phyloP scores from a whole-genome alignment of 495 filamentous ascomycete species.

The Penicillium coffeae region DNA sequence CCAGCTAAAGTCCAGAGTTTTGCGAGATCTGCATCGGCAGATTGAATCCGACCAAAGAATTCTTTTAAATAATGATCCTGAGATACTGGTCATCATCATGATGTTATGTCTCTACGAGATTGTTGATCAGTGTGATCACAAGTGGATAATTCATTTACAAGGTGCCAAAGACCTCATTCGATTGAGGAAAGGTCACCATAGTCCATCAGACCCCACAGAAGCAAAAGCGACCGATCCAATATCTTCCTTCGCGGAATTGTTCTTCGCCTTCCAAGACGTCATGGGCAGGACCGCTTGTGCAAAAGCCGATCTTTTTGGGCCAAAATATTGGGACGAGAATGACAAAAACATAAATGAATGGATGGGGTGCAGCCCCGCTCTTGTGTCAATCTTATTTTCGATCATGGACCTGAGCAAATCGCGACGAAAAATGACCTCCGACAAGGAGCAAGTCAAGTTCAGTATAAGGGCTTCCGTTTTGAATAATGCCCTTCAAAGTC shows the following conservation, averaged over 20 bases:
- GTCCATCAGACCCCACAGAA: slow-evolving; percentile 2
- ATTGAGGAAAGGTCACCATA: slow-evolving; percentile 8
- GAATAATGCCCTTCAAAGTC: not conserved
- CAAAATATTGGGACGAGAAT: slow-evolving; percentile 15
- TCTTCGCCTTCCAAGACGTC: slow-evolving; percentile 25
- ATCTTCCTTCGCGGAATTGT: not conserved
- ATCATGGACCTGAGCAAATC: slow-evolving; percentile 15
- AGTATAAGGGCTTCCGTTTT: slow-evolving; percentile 1
- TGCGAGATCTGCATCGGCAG: not conserved
- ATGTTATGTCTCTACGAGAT: slow-evolving; percentile 23
- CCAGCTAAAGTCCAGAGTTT: slow-evolving; percentile 6
- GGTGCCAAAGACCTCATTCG: slow-evolving; percentile 21
- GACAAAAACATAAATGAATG: slow-evolving; percentile 11
- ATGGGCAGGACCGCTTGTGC: slow-evolving; percentile 24
- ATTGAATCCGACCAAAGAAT: not conserved
- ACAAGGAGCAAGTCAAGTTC: not conserved
- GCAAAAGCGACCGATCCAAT: slow-evolving; percentile 3
- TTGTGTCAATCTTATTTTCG: slow-evolving; percentile 14
- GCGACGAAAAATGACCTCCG: not conserved
- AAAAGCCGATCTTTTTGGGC: slow-evolving; percentile 19
- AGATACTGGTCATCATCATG: slow-evolving; percentile 20
- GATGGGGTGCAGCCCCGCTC: slow-evolving; percentile 14
- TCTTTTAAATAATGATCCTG: slow-evolving; percentile 9
- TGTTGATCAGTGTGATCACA: slow-evolving; percentile 19
- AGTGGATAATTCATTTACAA: slow-evolving; percentile 22